Evolutionary conservation across 495 filamentous ascomycete genomes (phyloP), one percentile per base, ranked within the genome.

Genomic region (Xylaria grammica): DNA sequence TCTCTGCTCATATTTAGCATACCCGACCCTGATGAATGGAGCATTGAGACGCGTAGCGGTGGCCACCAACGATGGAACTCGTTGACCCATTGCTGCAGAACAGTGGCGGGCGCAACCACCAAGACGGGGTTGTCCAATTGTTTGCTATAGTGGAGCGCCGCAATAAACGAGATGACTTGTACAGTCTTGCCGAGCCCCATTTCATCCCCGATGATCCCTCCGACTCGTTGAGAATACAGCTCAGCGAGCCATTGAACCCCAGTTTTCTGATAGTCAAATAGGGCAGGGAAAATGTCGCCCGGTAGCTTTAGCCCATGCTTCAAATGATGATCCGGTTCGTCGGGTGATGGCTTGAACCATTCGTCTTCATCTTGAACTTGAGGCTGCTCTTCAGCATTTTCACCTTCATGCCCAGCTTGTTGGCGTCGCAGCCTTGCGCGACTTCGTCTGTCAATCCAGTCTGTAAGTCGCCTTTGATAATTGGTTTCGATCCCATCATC

Each of bases 41-140:
- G 78, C 65, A 98, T 98, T 0, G 93, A 96, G 0, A 98, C 95
- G 22, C 95, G 88, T 29, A 99, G 82, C 20, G 95, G 89, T 17
- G 95, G 95, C 95, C 95, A 98, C 95, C 95, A 99, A 26, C 88
- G 86, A 75, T 98, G 95, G 68, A 99, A 97, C 70, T 99, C 95
- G 63, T 96, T 95, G 10, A 97, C 95, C 95, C 95, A 99, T 72
- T 98, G 94, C 63, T 90, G 91, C 79, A 99, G 86, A 13, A 98
- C 90, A 1, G 95, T 97, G 22, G 94, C 95, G 1, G 95, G 95
- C 59, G 91, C 92, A 11, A 97, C 92, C 29, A 99, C 85, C 64
- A 99, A 88, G 36, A 92, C 85, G 1, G 95, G 95, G 65, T 92
- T 93, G 10, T 84, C 85, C 49, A 97, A 81, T 72, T 87, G 91